Conservation (phyloP, 495 filamentous ascomycete genomes). For the Aspergillus campestris region DNA sequence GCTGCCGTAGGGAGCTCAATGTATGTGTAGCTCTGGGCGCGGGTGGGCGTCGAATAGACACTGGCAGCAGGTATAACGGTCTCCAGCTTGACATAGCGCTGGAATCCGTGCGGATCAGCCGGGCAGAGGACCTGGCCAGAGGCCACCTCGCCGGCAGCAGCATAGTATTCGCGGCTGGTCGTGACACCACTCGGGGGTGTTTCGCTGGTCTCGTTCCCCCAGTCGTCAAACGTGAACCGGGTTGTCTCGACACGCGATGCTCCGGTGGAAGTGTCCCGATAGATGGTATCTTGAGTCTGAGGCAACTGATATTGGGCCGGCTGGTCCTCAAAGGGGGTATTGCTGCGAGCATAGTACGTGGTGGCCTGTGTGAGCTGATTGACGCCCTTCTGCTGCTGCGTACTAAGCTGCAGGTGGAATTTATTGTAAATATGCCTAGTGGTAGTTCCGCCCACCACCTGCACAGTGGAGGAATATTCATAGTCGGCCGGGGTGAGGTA, state of each 20-base stretch:
- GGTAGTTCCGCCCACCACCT: neutral
- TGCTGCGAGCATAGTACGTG: neutral
- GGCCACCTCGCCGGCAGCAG: neutral
- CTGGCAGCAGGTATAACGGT: slow-evolving; percentile 1
- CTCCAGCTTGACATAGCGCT: neutral
- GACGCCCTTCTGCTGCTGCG: neutral
- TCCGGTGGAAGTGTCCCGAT: neutral
- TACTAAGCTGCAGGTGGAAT: slow-evolving; percentile 3
- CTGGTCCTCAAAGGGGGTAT: neutral
- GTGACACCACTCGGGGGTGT: neutral
- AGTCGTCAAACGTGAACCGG: slow-evolving; percentile 1
- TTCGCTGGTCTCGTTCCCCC: slow-evolving; percentile 2
- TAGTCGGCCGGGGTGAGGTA: neutral
- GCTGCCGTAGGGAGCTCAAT: neutral
- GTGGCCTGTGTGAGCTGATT: neutral
- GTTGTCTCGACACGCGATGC: neutral
- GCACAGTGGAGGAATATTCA: neutral
- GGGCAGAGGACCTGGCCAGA: slow-evolving; percentile 1
- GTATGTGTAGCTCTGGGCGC: neutral
- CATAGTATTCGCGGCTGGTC: slow-evolving; percentile 1
- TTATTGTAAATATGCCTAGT: slow-evolving; percentile 2
- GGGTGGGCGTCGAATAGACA: neutral
- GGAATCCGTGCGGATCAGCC: slow-evolving; percentile 4
- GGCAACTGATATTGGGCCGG: slow-evolving; percentile 4
- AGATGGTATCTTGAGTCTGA: neutral